A percentile compares a stretch with the other conserved stretches of the same genome.
Conservation (phyloP, 2,329 filamentous ascomycete species). For the Ascochyta viciae-villosae region DNA sequence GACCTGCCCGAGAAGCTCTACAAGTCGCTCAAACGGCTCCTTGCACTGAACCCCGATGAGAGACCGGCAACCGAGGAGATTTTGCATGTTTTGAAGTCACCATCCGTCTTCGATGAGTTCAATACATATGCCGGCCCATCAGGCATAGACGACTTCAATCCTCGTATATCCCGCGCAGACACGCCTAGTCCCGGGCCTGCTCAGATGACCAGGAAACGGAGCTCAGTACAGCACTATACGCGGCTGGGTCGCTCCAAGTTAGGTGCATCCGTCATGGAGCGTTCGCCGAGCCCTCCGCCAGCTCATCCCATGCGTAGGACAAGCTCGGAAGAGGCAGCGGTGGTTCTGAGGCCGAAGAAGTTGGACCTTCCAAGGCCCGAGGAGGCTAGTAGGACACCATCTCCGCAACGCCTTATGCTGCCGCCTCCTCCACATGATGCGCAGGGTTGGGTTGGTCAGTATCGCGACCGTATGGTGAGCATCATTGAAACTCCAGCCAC, state of each 20-base stretch:
- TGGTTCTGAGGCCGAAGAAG: conserved; percentile 41
- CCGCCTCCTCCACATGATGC: conserved; percentile 38
- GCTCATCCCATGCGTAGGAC: conserved; percentile 22
- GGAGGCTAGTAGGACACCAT: conserved; percentile 23
- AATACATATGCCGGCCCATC: conserved; percentile 47
- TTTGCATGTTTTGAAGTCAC: conserved; percentile 75
- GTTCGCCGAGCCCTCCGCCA: conserved; percentile 44
- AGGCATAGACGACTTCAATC: conserved; percentile 43
- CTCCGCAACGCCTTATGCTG: conserved; percentile 42
- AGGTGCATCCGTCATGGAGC: conserved; percentile 39
- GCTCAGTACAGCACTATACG: conserved; percentile 33
- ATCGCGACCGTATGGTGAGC: conserved; percentile 14
- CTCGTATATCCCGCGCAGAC: conserved; percentile 56
- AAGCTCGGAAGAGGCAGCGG: conserved; percentile 37
- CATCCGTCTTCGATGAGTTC: conserved; percentile 59
- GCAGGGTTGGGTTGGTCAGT: background rate
- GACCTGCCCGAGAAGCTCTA: conserved; percentile 90
- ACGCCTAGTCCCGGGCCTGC: conserved; percentile 45
- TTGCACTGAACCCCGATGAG: conserved; percentile 77
- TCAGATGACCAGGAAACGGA: conserved; percentile 32
- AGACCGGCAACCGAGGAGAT: conserved; percentile 89
- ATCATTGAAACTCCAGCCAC: conserved; percentile 41
- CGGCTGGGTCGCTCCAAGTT: conserved; percentile 45
- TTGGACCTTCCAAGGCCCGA: conserved; percentile 33
- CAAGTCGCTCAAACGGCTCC: conserved; percentile 78